Evolutionary conservation across 345 rosid genomes (phyloP), one percentile per base, ranked within the genome.

Genomic region (Kernera saxatilis): DNA sequence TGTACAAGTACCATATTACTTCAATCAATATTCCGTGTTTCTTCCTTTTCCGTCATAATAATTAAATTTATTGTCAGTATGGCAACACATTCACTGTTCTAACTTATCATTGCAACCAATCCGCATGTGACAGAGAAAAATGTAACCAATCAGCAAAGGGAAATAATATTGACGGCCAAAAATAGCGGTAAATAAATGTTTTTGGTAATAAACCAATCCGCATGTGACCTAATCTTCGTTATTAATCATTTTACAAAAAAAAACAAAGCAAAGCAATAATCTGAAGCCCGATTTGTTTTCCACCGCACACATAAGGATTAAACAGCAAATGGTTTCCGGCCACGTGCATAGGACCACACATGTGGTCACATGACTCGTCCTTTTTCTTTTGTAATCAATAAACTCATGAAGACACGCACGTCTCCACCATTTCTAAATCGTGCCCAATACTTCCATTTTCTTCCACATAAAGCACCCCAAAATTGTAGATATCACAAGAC

Each of bases 331-430:
- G 33, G 45, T 22, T 59, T 15, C 33, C 10, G 30, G 14, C 44
- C 35, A 64, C 70, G 58, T 64, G 23, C 25, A 64, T 48, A 39
- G 25, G 70, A 49, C 70, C 59, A 50, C 21, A 35, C 6, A 7
- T 37, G 18, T 50, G 26, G 59, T 65, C 70, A 37, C 37, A 7
- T 6, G 37, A 41, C 29, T 39, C n/a, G 30, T 40, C 71, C 19
- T 18, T 64, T 46, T 22, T 48, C 22, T 35, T 36, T 51, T 29
- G 62, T 52, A 27, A 27, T 14, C 48, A 29, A 13, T 14, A 17
- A 39, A 29, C 30, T 57, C 44, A 23, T 6, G 18, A 19, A 32
- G 30, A 46, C 30, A 35, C 21, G 41, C 30, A 35, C 21, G 41
- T 30, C 30, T 8, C 69, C 55, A 32, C 18, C 14, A 46, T 64